phyloP scores from a whole-genome alignment of 1,284 basidiomycete genomes.

The Pascua guehoae region DNA sequence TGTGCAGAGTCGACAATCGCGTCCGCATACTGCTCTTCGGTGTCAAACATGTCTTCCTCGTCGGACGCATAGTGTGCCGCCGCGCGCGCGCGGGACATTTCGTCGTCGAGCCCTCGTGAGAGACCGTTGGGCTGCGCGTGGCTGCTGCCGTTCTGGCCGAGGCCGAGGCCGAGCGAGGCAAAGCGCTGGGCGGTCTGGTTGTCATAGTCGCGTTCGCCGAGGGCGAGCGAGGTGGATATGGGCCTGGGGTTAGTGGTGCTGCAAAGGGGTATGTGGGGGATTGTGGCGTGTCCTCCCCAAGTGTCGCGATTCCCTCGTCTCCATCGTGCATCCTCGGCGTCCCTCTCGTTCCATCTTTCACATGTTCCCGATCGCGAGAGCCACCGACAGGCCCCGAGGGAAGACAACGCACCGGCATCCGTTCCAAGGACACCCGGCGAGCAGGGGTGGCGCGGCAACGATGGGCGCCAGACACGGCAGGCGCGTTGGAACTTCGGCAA shows the following conservation, averaged over 20 bases:
- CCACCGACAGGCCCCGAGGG: no score
- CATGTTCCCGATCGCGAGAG: no score
- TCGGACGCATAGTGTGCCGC: slow-evolving; percentile 7
- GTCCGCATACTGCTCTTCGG: slow-evolving; percentile 15
- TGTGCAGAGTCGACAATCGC: slow-evolving; percentile 7
- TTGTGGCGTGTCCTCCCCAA: no score
- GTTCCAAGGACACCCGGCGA: no score
- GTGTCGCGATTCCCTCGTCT: no score
- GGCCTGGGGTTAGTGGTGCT: slow-evolving; percentile 27
- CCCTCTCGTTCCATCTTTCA: no score
- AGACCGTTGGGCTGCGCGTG: background rate
- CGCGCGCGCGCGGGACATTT: slow-evolving; percentile 4
- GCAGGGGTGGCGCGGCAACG: no score
- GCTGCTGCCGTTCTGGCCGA: background rate
- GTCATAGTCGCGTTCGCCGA: slow-evolving; percentile 38
- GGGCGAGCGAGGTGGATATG: slow-evolving; percentile 28
- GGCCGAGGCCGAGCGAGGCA: slow-evolving; percentile 4
- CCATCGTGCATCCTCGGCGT: no score
- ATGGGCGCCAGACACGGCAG: no score
- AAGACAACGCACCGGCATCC: no score
- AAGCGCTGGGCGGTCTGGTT: slow-evolving; percentile 30
- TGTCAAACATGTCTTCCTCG: slow-evolving; percentile 20
- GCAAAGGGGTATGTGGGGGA: no score
- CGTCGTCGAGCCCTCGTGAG: background rate
- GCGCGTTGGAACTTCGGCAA: no score